A percentile compares a stretch with the other conserved stretches of the same genome.
These are phyloP conservation scores for Melanomma pulvis-pyrius DNA, from an alignment of 495 filamentous ascomycete species.

Conservation along the genomic window DNA sequence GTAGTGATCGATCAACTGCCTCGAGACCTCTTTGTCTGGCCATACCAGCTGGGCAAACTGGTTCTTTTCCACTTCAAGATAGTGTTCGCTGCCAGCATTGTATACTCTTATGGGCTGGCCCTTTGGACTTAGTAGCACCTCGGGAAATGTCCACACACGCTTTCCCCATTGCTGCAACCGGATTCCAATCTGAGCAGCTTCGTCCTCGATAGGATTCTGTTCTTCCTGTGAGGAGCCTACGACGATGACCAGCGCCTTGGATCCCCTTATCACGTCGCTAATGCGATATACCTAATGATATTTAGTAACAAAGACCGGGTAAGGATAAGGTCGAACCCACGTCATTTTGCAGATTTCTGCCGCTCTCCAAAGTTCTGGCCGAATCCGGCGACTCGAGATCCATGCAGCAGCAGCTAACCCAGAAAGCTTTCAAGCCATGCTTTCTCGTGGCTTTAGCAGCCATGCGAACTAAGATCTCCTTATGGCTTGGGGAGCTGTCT, in stretches of 20 bases:
- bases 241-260: conserved; percentile 41
- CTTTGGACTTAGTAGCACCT: conserved; percentile 44
- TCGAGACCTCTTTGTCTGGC: conserved; percentile 27
- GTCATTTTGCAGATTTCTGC: no score
- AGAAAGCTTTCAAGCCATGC: conserved; percentile 42
- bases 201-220: not conserved
- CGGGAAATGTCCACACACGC: conserved; percentile 54
- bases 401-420: conserved; percentile 37
- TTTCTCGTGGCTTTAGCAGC: conserved; percentile 38
- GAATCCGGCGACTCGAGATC: not conserved
- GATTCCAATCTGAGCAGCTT: not conserved
- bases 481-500: conserved; percentile 3
- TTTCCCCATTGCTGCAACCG: conserved; percentile 46
- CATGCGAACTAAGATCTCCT: conserved; percentile 27
- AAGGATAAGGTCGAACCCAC: no score
- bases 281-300: conserved; percentile 44
- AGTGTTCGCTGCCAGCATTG: not conserved
- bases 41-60: conserved; percentile 33
- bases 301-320: no score
- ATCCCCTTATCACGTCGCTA: conserved; percentile 48
- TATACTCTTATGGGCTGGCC: conserved; percentile 38
- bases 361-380: not conserved
- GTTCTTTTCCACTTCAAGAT: conserved; percentile 9
- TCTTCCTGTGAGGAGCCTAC: conserved; percentile 22
- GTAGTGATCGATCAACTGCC: conserved; percentile 49